Evolutionary conservation across 2,329 filamentous ascomycete species (phyloP).

Genomic region (Ceratocystiopsis minuta): DNA sequence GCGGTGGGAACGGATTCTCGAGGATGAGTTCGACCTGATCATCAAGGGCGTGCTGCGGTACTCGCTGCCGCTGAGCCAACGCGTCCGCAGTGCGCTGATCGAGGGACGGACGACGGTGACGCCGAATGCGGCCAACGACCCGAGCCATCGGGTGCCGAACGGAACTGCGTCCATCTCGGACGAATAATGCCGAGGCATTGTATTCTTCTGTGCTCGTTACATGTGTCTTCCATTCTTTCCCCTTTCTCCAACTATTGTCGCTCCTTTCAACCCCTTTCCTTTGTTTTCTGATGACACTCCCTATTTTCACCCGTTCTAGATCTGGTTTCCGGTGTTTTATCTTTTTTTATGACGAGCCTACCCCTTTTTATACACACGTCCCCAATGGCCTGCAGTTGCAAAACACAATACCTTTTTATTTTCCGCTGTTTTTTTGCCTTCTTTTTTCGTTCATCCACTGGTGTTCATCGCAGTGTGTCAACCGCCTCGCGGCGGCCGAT

Average conservation of each 20-base stretch:
- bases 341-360: background rate
- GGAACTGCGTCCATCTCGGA: conserved; percentile 14
- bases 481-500: no score
- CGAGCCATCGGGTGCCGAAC: conserved; percentile 20
- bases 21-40: conserved; percentile 86
- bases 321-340: background rate
- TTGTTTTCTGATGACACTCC: background rate
- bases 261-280: background rate
- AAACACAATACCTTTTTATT: background rate
- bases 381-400: no score
- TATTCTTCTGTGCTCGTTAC: background rate
- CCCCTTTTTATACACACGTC: background rate
- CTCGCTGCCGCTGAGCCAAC: conserved; percentile 42
- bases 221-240: no score
- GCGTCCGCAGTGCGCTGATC: conserved; percentile 39
- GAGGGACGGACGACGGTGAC: conserved; percentile 42
- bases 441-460: background rate
- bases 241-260: background rate
- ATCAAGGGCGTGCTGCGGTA: conserved; percentile 85
- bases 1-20: conserved; percentile 77
- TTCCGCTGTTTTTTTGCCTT: background rate
- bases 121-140: conserved; percentile 42
- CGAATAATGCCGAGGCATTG: background rate
- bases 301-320: no score
- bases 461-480: no score